Evolutionary conservation across 106 monocot species (phyloP).

Genomic region (Allium cepa): DNA sequence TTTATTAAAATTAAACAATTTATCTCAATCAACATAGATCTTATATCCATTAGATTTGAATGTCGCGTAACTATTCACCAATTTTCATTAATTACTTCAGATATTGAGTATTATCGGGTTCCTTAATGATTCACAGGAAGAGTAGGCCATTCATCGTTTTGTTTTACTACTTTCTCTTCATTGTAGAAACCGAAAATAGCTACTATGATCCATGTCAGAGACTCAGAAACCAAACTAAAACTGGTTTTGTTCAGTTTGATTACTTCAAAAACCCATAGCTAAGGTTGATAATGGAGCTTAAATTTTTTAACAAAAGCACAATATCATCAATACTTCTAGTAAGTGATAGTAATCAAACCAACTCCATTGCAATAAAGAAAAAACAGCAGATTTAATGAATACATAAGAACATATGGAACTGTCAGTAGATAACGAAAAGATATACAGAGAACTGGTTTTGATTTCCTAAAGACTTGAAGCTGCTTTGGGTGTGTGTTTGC

Average conservation of each 20-base stretch:
- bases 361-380: conserved; percentile 4
- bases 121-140: conserved; percentile 33
- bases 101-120: too few species aligned
- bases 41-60: too few species aligned
- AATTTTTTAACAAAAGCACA: conserved; percentile 7
- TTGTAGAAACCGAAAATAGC: conserved; percentile 20
- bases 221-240: conserved; percentile 4
- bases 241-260: conserved; percentile 8
- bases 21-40: too few species aligned
- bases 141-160: conserved; percentile 29
- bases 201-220: conserved; percentile 28
- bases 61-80: too few species aligned
- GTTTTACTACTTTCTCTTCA: conserved; percentile 12
- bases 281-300: conserved; percentile 22
- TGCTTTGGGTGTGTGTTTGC: not conserved
- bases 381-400: too few species aligned
- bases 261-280: conserved; percentile 18
- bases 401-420: too few species aligned
- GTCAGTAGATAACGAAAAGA: not conserved
- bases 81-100: too few species aligned
- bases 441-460: not conserved
- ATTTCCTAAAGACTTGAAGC: not conserved
- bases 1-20: too few species aligned
- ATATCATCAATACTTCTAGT: not conserved
- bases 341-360: not conserved